Conservation (phyloP, 768 basidiomycete genomes). For the Rhodotorula graminis region DNA sequence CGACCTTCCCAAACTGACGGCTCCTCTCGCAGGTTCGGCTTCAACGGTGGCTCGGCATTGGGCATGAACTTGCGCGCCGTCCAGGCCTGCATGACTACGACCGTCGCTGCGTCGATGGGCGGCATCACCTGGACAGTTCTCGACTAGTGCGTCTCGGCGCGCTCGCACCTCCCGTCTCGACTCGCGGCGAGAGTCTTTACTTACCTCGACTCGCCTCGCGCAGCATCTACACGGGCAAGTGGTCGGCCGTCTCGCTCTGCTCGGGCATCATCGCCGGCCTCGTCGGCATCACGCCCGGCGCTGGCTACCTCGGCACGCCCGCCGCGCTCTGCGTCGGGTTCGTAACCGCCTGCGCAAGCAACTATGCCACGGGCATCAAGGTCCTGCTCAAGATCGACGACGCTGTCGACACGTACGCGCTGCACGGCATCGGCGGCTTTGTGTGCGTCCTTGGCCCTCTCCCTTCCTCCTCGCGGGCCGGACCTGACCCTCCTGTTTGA, state of each 20-base stretch:
- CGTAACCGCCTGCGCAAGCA: slow-evolving; percentile 69
- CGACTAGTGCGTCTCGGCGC: slow-evolving; percentile 10
- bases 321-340: slow-evolving; percentile 70
- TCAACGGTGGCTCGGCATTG: slow-evolving; percentile 79
- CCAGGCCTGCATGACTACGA: slow-evolving; percentile 81
- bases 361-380: slow-evolving; percentile 63
- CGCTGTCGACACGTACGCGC: slow-evolving; percentile 84
- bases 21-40: slow-evolving; percentile 49
- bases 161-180: background rate
- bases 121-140: slow-evolving; percentile 61
- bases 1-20: background rate
- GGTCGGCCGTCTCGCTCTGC: slow-evolving; percentile 87
- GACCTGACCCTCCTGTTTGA: background rate
- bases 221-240: slow-evolving; percentile 52
- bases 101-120: slow-evolving; percentile 71
- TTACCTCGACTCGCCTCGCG: background rate
- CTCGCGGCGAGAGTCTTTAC: background rate
- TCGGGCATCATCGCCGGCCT: slow-evolving; percentile 85
- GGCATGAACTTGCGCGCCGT: slow-evolving; percentile 81
- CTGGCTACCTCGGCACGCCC: slow-evolving; percentile 75
- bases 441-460: slow-evolving; percentile 43
- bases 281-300: slow-evolving; percentile 55
- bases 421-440: slow-evolving; percentile 81
- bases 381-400: slow-evolving; percentile 56
- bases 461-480: slow-evolving; percentile 43